Conservation (phyloP, 352 stramenopile species). For the Phytophthora uliginosa region DNA sequence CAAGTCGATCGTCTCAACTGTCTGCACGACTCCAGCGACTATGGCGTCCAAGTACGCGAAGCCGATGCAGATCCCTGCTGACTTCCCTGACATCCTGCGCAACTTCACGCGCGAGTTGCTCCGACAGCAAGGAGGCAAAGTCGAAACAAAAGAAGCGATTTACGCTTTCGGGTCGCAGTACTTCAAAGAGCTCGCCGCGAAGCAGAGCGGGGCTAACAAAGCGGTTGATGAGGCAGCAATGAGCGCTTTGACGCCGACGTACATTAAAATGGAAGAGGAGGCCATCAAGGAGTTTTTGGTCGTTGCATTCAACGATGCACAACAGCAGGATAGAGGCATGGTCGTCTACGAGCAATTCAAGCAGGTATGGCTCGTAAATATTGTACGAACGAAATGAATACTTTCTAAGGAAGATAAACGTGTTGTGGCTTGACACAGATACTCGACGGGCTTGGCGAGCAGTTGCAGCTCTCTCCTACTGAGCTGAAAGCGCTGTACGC, state of each 20-base stretch:
- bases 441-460: conserved; percentile 51
- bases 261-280: conserved; percentile 75
- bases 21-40: neutral
- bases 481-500: conserved; percentile 72
- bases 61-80: conserved; percentile 72
- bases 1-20: neutral
- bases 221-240: conserved; percentile 10
- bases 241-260: conserved; percentile 44
- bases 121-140: conserved; percentile 82
- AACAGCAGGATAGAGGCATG: conserved; percentile 51
- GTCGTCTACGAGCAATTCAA: conserved; percentile 57
- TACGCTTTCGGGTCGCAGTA: conserved; percentile 81
- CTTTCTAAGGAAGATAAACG: neutral
- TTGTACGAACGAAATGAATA: neutral
- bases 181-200: conserved; percentile 70
- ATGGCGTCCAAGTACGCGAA: conserved; percentile 92
- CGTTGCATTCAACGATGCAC: conserved; percentile 54
- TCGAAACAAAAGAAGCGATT: conserved; percentile 85
- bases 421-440: conserved; percentile 26
- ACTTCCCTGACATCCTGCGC: conserved; percentile 81
- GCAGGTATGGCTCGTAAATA: conserved; percentile 29
- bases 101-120: conserved; percentile 86
- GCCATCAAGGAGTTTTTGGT: conserved; percentile 60
- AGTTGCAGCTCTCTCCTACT: conserved; percentile 61
- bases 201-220: conserved; percentile 35